Evolutionary conservation across 345 rosid genomes (phyloP), one percentile per base, ranked within the genome.

Genomic region (Gynandropsis gynandra): DNA sequence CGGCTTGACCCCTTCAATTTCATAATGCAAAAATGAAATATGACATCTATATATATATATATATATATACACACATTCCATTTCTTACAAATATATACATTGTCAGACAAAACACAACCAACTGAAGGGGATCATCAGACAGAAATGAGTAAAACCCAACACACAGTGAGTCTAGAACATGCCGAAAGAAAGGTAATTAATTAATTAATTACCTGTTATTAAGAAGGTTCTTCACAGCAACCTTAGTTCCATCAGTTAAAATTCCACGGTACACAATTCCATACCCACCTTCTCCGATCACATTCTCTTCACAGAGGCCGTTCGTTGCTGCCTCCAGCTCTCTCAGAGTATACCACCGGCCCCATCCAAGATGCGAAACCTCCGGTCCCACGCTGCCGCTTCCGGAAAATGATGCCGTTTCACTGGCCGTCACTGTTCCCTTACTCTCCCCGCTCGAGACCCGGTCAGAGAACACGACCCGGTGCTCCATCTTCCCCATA

Each of bases 271-370:
- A 89, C 16, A 89, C 97, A 66, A 89, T 83, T 63, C 97, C 97
- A 32, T 89, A 89, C 20, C 97, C 95, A 33, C 97, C 97, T 72
- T 89, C 84, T 9, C 97, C 97, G 12, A 89, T 73, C 13, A 89
- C 90, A 69, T 86, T 89, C 67, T 81, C 84, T 47, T 71, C 76
- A 33, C 83, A 76, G 24, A 89, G 80, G 0, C 82, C 87, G 66
- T 80, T 76, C 0, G 94, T 89, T 0, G 87, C 72, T 0, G 62
- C 80, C 57, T 85, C 87, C 10, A 89, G 87, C 80, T 89, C 95
- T 54, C 97, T 81, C 58, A 89, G 64, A 33, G 82, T 77, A 24
- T 71, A 77, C 82, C 82, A 77, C 12, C 66, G 48, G 27, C 82
- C 82, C 82, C 82, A 74, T 4, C 82, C 82, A 40, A 77, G 71